These are phyloP conservation scores for Pseudogymnoascus sp. DNA, from an alignment of 2,329 filamentous ascomycete genomes.

Conservation along the genomic window DNA sequence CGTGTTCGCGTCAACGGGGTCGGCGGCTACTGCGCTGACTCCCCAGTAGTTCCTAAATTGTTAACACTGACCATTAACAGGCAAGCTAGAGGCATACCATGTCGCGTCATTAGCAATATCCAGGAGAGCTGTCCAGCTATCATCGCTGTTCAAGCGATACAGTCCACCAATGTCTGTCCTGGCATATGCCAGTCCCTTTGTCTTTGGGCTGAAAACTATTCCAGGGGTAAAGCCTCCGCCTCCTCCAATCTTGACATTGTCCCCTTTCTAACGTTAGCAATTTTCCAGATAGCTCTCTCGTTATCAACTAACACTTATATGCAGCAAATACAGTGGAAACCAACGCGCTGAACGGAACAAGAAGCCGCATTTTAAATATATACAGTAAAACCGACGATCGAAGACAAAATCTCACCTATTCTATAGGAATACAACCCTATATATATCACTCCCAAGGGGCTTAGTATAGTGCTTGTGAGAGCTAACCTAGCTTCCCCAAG, in stretches of 20 bases:
- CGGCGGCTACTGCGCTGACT: slow-evolving; percentile 48
- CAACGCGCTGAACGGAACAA: background rate
- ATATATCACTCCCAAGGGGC: background rate
- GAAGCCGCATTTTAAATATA: slow-evolving; percentile 6
- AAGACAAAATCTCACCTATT: background rate
- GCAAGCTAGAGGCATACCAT: slow-evolving; percentile 31
- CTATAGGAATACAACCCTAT: background rate
- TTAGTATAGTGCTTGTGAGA: background rate
- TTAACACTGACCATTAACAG: background rate
- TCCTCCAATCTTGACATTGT: slow-evolving; percentile 46
- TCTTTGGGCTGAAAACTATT: slow-evolving; percentile 49
- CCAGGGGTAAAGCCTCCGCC: slow-evolving; percentile 51
- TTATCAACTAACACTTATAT: background rate
- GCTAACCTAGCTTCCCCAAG: background rate
- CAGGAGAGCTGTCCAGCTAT: slow-evolving; percentile 48
- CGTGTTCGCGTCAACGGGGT: slow-evolving; percentile 44
- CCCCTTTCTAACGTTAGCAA: slow-evolving; percentile 25
- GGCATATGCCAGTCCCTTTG: slow-evolving; percentile 46
- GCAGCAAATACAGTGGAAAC: slow-evolving; percentile 7
- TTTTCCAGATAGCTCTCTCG: background rate
- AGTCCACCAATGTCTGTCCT: slow-evolving; percentile 52
- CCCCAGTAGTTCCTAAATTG: slow-evolving; percentile 46
- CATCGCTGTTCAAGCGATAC: slow-evolving; percentile 48
- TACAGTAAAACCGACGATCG: background rate
- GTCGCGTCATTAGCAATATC: slow-evolving; percentile 39